phyloP scores from a whole-genome alignment of 2,329 filamentous ascomycete species.

The Aspergillus pseudonomiae region DNA sequence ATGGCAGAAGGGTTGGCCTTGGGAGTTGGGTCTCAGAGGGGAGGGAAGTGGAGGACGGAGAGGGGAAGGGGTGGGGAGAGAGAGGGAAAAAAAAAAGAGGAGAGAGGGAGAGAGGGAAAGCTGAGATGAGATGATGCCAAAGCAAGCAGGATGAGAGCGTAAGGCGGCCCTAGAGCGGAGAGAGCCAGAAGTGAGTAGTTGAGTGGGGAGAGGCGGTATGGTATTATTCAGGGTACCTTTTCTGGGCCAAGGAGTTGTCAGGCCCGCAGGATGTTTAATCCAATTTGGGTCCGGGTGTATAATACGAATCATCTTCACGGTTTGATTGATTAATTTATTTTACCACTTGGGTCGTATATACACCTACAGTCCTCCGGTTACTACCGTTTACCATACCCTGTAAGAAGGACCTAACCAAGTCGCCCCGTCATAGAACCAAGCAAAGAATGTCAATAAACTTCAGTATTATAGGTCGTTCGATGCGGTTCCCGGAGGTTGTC shows the following conservation, averaged over 20 bases:
- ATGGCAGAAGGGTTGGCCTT: conserved; percentile 21
- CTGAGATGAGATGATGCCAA: conserved; percentile 33
- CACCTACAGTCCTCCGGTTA: background rate
- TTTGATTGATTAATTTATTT: conserved; percentile 8
- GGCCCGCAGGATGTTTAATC: conserved; percentile 16
- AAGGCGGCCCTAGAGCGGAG: conserved; percentile 27
- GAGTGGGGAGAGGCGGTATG: conserved; percentile 22
- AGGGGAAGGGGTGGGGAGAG: conserved; percentile 7
- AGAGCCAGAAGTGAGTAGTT: conserved; percentile 17
- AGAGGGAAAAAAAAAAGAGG: conserved; percentile 8
- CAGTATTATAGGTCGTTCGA: background rate
- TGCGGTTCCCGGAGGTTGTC: background rate
- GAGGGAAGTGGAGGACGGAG: conserved; percentile 25
- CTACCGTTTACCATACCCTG: background rate
- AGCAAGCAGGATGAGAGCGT: conserved; percentile 23
- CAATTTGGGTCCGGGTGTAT: conserved; percentile 8
- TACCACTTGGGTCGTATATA: background rate
- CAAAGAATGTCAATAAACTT: background rate
- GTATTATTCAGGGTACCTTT: conserved; percentile 27
- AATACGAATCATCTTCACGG: conserved; percentile 10
- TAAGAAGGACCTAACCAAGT: background rate
- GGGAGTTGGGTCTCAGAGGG: conserved; percentile 17
- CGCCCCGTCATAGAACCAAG: background rate
- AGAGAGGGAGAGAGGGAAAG: conserved; percentile 11
- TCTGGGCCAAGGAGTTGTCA: conserved; percentile 19